Conservation (phyloP, 805 yeast species). For the Nakazawaea anatomiae region DNA sequence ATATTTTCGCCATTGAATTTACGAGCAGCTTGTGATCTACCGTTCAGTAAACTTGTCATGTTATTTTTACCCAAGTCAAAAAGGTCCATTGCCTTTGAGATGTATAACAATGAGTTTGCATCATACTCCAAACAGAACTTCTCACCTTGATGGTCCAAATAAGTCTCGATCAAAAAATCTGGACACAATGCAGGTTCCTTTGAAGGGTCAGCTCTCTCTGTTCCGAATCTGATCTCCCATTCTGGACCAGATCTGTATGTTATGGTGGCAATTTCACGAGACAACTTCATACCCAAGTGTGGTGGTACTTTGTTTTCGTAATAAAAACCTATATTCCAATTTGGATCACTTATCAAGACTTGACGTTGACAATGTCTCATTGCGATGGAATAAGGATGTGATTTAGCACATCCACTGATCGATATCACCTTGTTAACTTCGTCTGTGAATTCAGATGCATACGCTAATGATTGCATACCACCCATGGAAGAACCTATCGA, state of each 20-base stretch:
- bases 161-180: slow-evolving; percentile 87
- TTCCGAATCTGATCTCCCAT: slow-evolving; percentile 91
- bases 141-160: slow-evolving; percentile 91
- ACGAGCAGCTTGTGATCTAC: slow-evolving; percentile 32
- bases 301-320: slow-evolving; percentile 75
- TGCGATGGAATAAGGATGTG: slow-evolving; percentile 92
- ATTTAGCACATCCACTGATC: slow-evolving; percentile 90
- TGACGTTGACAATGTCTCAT: slow-evolving; percentile 91
- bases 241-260: slow-evolving; percentile 95
- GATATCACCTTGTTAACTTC: slow-evolving; percentile 67
- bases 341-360: slow-evolving; percentile 89
- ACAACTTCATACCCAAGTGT: slow-evolving; percentile 90
- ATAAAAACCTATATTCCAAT: slow-evolving; percentile 89
- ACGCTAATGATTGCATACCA: slow-evolving; percentile 96
- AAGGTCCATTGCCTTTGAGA: slow-evolving; percentile 92
- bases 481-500: slow-evolving; percentile 93
- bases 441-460: slow-evolving; percentile 77
- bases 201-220: slow-evolving; percentile 77
- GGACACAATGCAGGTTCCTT: slow-evolving; percentile 86
- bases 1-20: slow-evolving; percentile 21
- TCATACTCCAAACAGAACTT: slow-evolving; percentile 89
- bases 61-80: slow-evolving; percentile 66
- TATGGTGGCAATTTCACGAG: slow-evolving; percentile 90
- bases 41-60: slow-evolving; percentile 34
- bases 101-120: slow-evolving; percentile 80